phyloP scores from a whole-genome alignment of 345 rosid genomes.

The Geranium rotundifolium region DNA sequence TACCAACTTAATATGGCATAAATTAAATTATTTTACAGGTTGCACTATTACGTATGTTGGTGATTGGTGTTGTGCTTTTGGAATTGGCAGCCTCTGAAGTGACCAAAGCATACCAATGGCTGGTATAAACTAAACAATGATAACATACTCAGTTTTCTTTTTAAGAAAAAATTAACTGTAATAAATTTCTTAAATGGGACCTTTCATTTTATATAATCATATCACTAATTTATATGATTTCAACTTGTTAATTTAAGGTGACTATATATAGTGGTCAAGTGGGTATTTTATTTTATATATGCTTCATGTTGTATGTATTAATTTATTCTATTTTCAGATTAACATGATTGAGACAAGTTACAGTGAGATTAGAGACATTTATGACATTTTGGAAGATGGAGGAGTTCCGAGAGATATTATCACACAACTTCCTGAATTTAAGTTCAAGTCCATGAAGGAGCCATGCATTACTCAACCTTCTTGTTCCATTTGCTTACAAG shows the following conservation, averaged over 20 bases:
- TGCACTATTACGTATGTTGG: constrained; percentile 44
- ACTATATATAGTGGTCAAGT: too few species aligned
- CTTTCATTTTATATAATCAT: too few species aligned
- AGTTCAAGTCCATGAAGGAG: constrained; percentile 12
- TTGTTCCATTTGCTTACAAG: constrained; percentile 78
- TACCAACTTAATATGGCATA: too few species aligned
- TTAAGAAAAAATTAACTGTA: too few species aligned
- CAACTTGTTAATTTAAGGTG: too few species aligned
- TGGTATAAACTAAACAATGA: constrained; percentile 22
- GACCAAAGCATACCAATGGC: constrained; percentile 86
- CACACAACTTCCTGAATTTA: constrained; percentile 29
- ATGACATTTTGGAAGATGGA: constrained; percentile 33
- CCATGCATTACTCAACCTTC: constrained; percentile 9
- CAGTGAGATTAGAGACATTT: constrained; percentile 48
- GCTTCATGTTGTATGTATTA: too few species aligned
- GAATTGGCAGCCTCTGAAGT: constrained; percentile 73
- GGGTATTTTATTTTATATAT: too few species aligned
- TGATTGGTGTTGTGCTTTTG: constrained; percentile 62
- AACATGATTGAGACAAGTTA: constrained; percentile 34
- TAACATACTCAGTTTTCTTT: too few species aligned
- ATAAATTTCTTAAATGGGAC: too few species aligned
- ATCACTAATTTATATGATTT: too few species aligned
- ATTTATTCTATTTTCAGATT: constrained; percentile 27
- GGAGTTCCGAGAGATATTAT: constrained; percentile 35
- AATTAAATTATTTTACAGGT: too few species aligned